Evolutionary conservation across 2,329 filamentous ascomycete species (phyloP), one percentile per base, ranked within the genome.

Genomic region (Malbranchea cinnamomea): DNA sequence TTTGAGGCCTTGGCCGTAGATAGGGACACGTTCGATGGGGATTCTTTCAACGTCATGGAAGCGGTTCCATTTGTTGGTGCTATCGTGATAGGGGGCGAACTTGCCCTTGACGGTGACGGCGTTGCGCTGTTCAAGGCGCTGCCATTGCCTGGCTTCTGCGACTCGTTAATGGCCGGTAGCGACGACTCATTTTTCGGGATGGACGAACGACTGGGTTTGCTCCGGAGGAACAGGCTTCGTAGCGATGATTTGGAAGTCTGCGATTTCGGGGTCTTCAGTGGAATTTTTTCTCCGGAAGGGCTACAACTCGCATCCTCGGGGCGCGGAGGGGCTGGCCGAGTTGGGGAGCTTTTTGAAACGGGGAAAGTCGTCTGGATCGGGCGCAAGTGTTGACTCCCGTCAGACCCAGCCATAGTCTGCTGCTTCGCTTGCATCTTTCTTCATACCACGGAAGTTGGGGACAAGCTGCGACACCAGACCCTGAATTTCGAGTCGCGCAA

Each of bases 201-300:
- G 16, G 32, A 23, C 11, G 19, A 33, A 7, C 52, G 51, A 13
- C 41, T 30, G 3, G 47, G 24, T 31, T 55, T 57, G 8, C 52
- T 52, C 20, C 52, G 50, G 10, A 43, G 44, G 33, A 59, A 56
- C 7, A 58, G 40, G 26, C 38, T 46, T 29, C 50, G 49, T 26
- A 59, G 39, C 19, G 52, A 50, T 7, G 51, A 45, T 33, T 52
- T 55, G 18, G 54, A 57, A 3, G 45, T 38, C 32, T 56, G 49
- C 10, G 45, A 47, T 32, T 50, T 57, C 1, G 44, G 42, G 6
- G 41, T 32, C 26, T 49, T 49, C 18, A 54, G 43, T 12, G 52
- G 53, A 24, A 53, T 41, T 15, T 47, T 41, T 23, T 47, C 47
- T 16, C 37, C 42, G n/a, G 37, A 30, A 5, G 42, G 34, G 24